Evolutionary conservation across 2,329 filamentous ascomycete species (phyloP), one percentile per base, ranked within the genome.

Genomic region (Cylindrodendrum hubeiense): DNA sequence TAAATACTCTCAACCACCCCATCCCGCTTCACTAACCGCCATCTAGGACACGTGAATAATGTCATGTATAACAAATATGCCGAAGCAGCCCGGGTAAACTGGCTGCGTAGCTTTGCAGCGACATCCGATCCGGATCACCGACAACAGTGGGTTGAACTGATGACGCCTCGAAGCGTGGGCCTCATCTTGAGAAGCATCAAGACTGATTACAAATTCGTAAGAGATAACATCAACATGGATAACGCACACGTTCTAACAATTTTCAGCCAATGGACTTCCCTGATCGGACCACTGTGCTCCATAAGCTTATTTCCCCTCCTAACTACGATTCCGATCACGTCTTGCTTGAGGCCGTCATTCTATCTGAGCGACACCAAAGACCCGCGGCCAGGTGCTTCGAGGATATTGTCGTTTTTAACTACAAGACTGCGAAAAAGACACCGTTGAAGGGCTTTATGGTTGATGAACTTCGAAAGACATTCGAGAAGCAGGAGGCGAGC

Each of bases 171-270:
- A 24, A 86, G 87, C 1, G 83, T 90, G 19, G 94, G 95, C 0
- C 77, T 97, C 60, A 96, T 97, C 64, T 80, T 97, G 75, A 87
- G 89, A 72, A 93, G 90, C 71, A 94, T 97, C 70, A 91, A 87
- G 72, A 90, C 92, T 0, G 91, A 97, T 70, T 97, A 92, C 80
- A 97, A 97, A 81, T 94, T 97, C 81, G 93, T 96, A 77, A 69
- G 91, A 84, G 10, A 7, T 3, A 5, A 33, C 26, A 26, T 4
- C 9, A 33, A 4, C 19, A 9, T 10, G 12, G 10, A 1, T n/a
- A 50, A 17, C 17, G 13, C 3, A 5, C 4, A 19, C 8, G 8
- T 39, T 1, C 13, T 34, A 49, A 8, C 43, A 26, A 4, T 7
- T 15, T 53, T n/a, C 69, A 94, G 92, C 93, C 94, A 17, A 91